Conservation (phyloP, 257 asterid genomes). For the Linaria vulgaris region DNA sequence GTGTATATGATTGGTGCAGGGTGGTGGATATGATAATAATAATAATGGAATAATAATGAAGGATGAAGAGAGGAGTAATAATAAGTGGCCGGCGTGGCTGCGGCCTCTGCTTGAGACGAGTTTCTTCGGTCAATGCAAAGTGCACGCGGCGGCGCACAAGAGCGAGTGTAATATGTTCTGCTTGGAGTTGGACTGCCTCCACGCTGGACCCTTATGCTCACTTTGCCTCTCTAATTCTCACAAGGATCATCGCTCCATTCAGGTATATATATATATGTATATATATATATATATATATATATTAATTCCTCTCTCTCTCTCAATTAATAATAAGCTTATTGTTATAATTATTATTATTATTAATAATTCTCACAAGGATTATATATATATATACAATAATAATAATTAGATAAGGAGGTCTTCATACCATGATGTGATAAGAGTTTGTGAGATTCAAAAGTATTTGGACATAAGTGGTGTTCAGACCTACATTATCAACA, state of each 20-base stretch:
- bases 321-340: too few relatives aligned
- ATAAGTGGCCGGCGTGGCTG: conserved; percentile 69
- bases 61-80: conserved; percentile 8
- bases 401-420: conserved; percentile 80
- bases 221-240: conserved; percentile 68
- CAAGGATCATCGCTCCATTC: conserved; percentile 69
- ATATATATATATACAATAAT: too few relatives aligned
- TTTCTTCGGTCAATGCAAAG: conserved; percentile 76
- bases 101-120: conserved; percentile 63
- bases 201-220: conserved; percentile 66
- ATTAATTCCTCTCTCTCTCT: too few relatives aligned
- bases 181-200: conserved; percentile 73
- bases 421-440: conserved; percentile 72
- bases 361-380: too few relatives aligned
- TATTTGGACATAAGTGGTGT: conserved; percentile 59
- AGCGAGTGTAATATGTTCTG: conserved; percentile 95
- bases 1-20: background rate
- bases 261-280: too few relatives aligned
- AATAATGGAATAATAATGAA: background rate
- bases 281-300: too few relatives aligned
- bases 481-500: conserved; percentile 73
- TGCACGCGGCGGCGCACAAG: conserved; percentile 80
- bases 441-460: conserved; percentile 71
- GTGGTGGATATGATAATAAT: conserved; percentile 6
- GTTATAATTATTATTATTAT: too few relatives aligned